Evolutionary conservation across 208 protist species (phyloP).

Genomic region (Leishmania guyanensis): DNA sequence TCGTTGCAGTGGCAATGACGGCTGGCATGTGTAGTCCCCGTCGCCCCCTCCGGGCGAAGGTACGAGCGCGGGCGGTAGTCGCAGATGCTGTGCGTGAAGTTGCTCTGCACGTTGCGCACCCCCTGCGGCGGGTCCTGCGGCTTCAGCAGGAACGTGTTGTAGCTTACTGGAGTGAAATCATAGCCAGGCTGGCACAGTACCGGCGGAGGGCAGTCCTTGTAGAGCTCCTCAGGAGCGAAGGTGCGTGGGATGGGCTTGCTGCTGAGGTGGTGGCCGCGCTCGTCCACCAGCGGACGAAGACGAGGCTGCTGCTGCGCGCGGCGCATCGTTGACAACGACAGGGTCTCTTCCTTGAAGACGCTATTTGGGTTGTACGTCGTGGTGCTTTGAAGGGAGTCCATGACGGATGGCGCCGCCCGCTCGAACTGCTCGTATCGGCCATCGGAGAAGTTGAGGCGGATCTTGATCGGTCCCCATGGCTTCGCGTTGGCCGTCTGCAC

Average conservation of each 20-base stretch:
- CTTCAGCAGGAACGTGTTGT: constrained; percentile 68
- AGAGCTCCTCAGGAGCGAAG: constrained; percentile 79
- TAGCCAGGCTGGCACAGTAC: constrained; percentile 80
- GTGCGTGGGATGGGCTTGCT: constrained; percentile 49
- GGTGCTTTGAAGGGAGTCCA: constrained; percentile 49
- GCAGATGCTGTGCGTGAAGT: constrained; percentile 67
- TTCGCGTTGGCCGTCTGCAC: constrained; percentile 74
- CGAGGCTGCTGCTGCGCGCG: constrained; percentile 47
- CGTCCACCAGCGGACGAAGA: constrained; percentile 62
- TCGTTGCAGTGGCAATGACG: constrained; percentile 87
- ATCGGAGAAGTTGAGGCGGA: constrained; percentile 77
- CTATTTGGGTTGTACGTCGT: constrained; percentile 73
- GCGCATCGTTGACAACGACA: constrained; percentile 34
- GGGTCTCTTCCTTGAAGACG: constrained; percentile 57
- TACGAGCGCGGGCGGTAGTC: constrained; percentile 84
- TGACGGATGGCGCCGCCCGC: constrained; percentile 53
- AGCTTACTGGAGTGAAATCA: constrained; percentile 86
- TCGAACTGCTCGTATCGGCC: constrained; percentile 71
- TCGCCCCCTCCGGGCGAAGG: constrained; percentile 46
- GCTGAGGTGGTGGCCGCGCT: constrained; percentile 59
- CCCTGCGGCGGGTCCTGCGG: constrained; percentile 61
- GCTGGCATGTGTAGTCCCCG: constrained; percentile 41
- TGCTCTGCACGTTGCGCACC: constrained; percentile 72
- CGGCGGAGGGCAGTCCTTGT: constrained; percentile 77
- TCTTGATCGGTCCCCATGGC: constrained; percentile 76